Evolutionary conservation across 495 filamentous ascomycete genomes (phyloP).

Genomic region (Xylaria nigripes): DNA sequence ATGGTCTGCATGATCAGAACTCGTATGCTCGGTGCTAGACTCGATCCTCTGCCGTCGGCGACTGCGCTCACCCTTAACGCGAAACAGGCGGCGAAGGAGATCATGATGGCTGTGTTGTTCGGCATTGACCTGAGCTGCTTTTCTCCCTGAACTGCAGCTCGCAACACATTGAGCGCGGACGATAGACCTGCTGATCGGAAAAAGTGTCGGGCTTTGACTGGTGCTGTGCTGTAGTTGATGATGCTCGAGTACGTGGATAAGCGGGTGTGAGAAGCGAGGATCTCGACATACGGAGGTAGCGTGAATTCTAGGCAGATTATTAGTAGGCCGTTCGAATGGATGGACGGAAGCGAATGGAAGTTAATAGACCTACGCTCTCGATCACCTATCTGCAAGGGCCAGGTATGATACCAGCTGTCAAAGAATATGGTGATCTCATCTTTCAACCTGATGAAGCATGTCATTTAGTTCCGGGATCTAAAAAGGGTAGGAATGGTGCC

Average conservation of each 20-base stretch:
- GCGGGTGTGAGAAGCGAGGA: conserved; percentile 62
- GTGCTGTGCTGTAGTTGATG: conserved; percentile 66
- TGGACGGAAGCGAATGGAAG: background rate
- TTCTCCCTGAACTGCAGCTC: conserved; percentile 64
- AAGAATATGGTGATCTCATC: conserved; percentile 26
- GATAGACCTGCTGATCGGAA: conserved; percentile 63
- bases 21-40: conserved; percentile 57
- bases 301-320: conserved; percentile 37
- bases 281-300: conserved; percentile 66
- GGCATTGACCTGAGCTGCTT: conserved; percentile 63
- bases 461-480: background rate
- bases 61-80: conserved; percentile 56
- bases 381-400: conserved; percentile 26
- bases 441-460: conserved; percentile 14
- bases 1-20: conserved; percentile 62
- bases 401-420: conserved; percentile 26
- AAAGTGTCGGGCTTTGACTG: conserved; percentile 59
- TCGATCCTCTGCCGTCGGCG: conserved; percentile 45
- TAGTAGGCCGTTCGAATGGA: background rate
- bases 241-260: conserved; percentile 65
- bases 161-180: conserved; percentile 63
- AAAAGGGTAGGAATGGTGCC: background rate
- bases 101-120: conserved; percentile 71
- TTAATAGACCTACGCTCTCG: conserved; percentile 19
- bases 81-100: conserved; percentile 65